Evolutionary conservation across 352 stramenopile species (phyloP).

Genomic region (Plasmopara halstedii): DNA sequence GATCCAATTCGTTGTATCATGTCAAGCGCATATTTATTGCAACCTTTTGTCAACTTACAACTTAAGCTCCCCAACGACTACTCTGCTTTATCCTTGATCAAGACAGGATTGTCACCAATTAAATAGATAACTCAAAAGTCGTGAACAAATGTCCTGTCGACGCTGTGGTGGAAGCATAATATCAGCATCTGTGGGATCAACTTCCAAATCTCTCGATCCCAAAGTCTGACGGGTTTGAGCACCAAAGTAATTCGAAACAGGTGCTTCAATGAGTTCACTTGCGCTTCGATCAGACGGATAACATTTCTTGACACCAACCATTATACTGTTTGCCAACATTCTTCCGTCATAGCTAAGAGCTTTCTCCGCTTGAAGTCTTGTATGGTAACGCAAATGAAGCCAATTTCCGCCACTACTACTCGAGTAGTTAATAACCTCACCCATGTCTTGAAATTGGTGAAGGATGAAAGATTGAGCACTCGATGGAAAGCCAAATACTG

Average conservation of each 20-base stretch:
- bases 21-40: not conserved
- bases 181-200: slow-evolving; percentile 70
- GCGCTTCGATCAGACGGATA: slow-evolving; percentile 53
- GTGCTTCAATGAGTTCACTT: slow-evolving; percentile 45
- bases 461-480: slow-evolving; percentile 58
- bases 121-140: slow-evolving; percentile 79
- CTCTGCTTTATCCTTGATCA: slow-evolving; percentile 2
- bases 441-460: slow-evolving; percentile 68
- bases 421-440: slow-evolving; percentile 66
- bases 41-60: not conserved
- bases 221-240: slow-evolving; percentile 34
- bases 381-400: slow-evolving; percentile 75
- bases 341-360: slow-evolving; percentile 63
- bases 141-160: slow-evolving; percentile 72
- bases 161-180: slow-evolving; percentile 75
- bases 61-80: slow-evolving; percentile 5
- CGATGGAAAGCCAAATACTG: slow-evolving; percentile 66
- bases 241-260: slow-evolving; percentile 47
- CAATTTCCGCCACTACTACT: slow-evolving; percentile 59
- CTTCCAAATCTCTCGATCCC: slow-evolving; percentile 52
- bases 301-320: slow-evolving; percentile 81
- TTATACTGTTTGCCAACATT: slow-evolving; percentile 53
- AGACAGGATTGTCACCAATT: slow-evolving; percentile 43
- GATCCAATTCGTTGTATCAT: too few species aligned
- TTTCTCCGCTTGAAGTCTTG: slow-evolving; percentile 72